Evolutionary conservation across 1,284 basidiomycete species (phyloP), one percentile per base, ranked within the genome.

Genomic region (Papiliotrema terrestris): DNA sequence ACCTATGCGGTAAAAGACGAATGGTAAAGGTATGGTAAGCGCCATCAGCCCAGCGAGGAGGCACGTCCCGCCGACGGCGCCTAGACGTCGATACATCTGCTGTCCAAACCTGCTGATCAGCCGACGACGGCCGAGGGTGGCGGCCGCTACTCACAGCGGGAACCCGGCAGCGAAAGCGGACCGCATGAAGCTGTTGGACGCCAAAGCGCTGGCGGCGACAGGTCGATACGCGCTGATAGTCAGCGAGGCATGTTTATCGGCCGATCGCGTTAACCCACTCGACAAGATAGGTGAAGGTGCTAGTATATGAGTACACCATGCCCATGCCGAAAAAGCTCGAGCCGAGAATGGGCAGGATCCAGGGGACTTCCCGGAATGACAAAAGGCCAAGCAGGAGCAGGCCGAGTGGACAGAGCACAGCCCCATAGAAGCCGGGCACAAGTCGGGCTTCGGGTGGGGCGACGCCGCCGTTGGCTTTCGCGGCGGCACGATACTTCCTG

Each of bases 381-480:
- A 87, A 88, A 60, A 87, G 87, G 0, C 87, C 87, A 48, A 90
- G 80, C 76, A 85, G 84, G 71, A 84, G 87, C 1, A 90, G 78
- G 78, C 84, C 80, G 25, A 88, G 53, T 0, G 89, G 86, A 14
- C 84, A 82, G 20, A 89, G 78, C 20, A 89, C 68, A 0, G 80
- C 88, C 15, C 88, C 89, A 8, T 81, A 76, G 75, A 87, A 81
- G 8, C 85, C 88, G 73, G 85, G 82, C 39, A 85, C 66, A 1
- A 91, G 80, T 3, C 83, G 81, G 6, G 80, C 76, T 73, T 92
- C 89, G 0, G 88, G 87, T 0, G 86, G 86, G 0, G 84, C 79
- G 3, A 77, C 63, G 0, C 84, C 86, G 13, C 78, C 73, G 57
- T 78, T 53, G 26, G 73, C 71, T 4, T 61, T 56, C 3, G 69